A percentile compares a stretch with the other conserved stretches of the same genome.
Conservation (phyloP, 1,284 basidiomycete species). For the Lentinula novae-zelandiae region DNA sequence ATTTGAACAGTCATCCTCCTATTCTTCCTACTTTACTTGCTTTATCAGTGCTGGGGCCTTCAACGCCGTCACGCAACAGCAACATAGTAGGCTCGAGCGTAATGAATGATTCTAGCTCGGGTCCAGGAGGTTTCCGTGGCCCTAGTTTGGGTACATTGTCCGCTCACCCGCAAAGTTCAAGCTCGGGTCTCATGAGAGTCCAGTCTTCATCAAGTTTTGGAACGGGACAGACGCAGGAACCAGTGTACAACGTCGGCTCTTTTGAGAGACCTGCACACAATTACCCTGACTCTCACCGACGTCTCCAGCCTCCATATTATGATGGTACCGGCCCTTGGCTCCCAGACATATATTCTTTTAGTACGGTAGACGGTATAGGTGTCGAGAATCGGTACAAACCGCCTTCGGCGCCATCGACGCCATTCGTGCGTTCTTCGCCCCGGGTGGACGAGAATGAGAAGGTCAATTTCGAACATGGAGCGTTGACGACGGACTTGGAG, state of each 20-base stretch:
- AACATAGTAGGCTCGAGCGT: too few relatives aligned
- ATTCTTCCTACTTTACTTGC: not conserved
- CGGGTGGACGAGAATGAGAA: slow-evolving; percentile 38
- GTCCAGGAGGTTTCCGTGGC: not conserved
- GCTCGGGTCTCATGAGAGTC: not conserved
- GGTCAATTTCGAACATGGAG: slow-evolving; percentile 47
- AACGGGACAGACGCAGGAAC: not conserved
- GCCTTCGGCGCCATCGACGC: slow-evolving; percentile 28
- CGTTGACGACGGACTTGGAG: slow-evolving; percentile 36
- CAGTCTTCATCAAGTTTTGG: not conserved
- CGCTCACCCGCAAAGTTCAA: not conserved
- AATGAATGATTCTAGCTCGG: not conserved
- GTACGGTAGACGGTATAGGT: slow-evolving; percentile 27
- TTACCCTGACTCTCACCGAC: not conserved
- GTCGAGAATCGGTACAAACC: slow-evolving; percentile 22
- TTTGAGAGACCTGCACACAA: not conserved
- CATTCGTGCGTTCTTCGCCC: slow-evolving; percentile 41
- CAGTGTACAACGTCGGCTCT: slow-evolving; percentile 16
- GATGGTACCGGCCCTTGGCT: slow-evolving; percentile 24
- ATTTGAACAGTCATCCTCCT: not conserved
- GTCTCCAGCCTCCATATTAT: not conserved
- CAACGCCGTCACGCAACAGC: not conserved
- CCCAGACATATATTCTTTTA: slow-evolving; percentile 43
- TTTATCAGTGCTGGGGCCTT: not conserved
- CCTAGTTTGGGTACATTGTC: not conserved